phyloP scores from a whole-genome alignment of 768 basidiomycete genomes.

The Kwoniella pini region DNA sequence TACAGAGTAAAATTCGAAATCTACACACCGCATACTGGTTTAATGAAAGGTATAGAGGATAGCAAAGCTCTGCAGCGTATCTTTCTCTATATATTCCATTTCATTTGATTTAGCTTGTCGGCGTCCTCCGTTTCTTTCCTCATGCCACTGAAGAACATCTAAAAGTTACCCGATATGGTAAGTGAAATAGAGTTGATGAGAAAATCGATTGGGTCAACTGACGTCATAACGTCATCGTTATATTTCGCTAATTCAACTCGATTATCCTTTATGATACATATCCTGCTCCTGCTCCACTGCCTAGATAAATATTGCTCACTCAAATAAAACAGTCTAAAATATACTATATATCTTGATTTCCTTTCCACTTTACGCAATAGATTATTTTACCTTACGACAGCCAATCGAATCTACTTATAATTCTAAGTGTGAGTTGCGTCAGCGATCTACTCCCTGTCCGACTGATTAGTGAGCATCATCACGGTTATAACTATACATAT shows the following conservation, averaged over 20 bases:
- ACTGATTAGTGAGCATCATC: too few species aligned
- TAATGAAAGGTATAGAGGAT: too few species aligned
- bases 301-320: too few species aligned
- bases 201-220: not conserved
- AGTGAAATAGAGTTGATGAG: not conserved
- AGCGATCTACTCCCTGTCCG: not conserved
- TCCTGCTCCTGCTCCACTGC: not conserved
- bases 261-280: not conserved
- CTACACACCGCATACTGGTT: too few species aligned
- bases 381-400: not conserved
- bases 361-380: conserved; percentile 6
- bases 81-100: too few species aligned
- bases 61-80: too few species aligned
- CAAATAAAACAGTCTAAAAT: too few species aligned
- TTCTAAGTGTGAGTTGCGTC: conserved; percentile 8
- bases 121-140: too few species aligned
- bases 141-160: too few species aligned
- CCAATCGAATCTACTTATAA: conserved; percentile 8
- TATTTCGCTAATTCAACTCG: not conserved
- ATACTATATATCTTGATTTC: not conserved
- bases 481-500: too few species aligned
- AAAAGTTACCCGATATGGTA: not conserved
- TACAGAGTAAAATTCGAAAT: too few species aligned
- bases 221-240: conserved; percentile 22
- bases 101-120: too few species aligned